Conservation (phyloP, 768 basidiomycete genomes). For the Fomitopsis serialis region DNA sequence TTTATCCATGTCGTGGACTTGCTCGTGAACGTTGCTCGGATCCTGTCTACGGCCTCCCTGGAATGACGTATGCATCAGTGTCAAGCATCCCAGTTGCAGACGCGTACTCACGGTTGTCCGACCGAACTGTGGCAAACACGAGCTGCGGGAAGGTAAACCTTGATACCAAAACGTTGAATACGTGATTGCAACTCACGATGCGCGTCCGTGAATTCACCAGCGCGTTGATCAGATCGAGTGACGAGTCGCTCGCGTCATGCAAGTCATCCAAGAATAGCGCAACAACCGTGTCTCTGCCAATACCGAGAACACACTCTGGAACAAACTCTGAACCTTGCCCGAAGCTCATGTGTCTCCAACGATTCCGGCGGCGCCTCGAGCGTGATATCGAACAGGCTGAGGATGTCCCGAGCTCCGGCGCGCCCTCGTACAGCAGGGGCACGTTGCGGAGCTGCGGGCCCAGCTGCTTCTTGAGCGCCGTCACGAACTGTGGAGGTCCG, state of each 20-base stretch:
- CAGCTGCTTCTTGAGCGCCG: conserved; percentile 48
- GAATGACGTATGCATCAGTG: conserved; percentile 19
- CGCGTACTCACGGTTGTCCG: conserved; percentile 45
- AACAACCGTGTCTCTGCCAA: conserved; percentile 67
- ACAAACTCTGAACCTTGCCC: conserved; percentile 68
- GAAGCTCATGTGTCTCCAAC: conserved; percentile 53
- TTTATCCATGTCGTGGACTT: conserved; percentile 63
- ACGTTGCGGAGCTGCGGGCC: conserved; percentile 69
- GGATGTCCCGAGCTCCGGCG: conserved; percentile 65
- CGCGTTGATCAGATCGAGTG: conserved; percentile 60
- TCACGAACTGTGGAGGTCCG: conserved; percentile 61
- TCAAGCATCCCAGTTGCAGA: not conserved
- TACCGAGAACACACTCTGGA: conserved; percentile 64
- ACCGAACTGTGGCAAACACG: conserved; percentile 58
- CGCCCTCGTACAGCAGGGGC: conserved; percentile 65
- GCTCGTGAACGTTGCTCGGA: conserved; percentile 52
- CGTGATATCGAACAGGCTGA: conserved; percentile 48
- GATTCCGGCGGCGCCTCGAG: conserved; percentile 48
- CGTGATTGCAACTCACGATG: conserved; percentile 38
- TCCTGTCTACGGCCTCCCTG: conserved; percentile 41
- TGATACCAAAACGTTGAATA: not conserved
- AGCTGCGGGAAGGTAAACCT: conserved; percentile 34
- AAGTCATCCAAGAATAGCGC: conserved; percentile 71
- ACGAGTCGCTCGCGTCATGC: conserved; percentile 73
- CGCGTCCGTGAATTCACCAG: conserved; percentile 60